Evolutionary conservation across 148 eudicot genomes (phyloP), one percentile per base, ranked within the genome.

Genomic region (Diospyros kaki): DNA sequence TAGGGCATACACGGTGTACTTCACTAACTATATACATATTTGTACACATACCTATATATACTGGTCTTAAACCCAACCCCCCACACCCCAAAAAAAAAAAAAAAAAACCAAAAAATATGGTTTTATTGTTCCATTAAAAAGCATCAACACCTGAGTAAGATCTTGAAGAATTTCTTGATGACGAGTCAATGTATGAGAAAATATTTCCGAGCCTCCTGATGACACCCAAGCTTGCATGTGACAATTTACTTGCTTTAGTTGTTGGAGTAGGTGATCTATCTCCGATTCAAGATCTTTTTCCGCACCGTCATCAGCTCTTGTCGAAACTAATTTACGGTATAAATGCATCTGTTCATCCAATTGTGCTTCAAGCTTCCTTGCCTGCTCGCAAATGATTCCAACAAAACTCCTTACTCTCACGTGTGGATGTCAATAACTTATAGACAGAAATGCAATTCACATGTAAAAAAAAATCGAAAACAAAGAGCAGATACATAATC

Each of bases 151-250:
- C 98, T 91, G 97, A 80, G 89, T 88, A 73, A 93, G 90, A 83
- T 96, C 99, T 85, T 93, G 99, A 83, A 89, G 91, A 80, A 96
- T 93, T 85, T 96, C 99, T 71, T 88, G 96, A 77, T 96, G 99
- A 42, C 99, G 88, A 46, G 97, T 96, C 85, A 93, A 91, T 7
- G 98, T 96, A 76, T 96, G 99, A 83, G 99, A 96, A 79, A 96
- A 93, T 81, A 96, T 89, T 80, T 96, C 99, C 6, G 95, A 84
- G 71, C 98, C 99, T 64, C 94, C 99, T 15, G 99, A 89, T 65
- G 97, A 87, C 51, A 96, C 97, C 99, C 98, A 96, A 51, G 89
- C 92, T 87, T 88, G 91, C 99, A 96, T 96, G 67, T 96, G 97
- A 58, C 76, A 78, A 82, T 93, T 93, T 72, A 96, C 93, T 73